phyloP scores from a whole-genome alignment of 2,329 filamentous ascomycete species.

The Talaromyces sp. region DNA sequence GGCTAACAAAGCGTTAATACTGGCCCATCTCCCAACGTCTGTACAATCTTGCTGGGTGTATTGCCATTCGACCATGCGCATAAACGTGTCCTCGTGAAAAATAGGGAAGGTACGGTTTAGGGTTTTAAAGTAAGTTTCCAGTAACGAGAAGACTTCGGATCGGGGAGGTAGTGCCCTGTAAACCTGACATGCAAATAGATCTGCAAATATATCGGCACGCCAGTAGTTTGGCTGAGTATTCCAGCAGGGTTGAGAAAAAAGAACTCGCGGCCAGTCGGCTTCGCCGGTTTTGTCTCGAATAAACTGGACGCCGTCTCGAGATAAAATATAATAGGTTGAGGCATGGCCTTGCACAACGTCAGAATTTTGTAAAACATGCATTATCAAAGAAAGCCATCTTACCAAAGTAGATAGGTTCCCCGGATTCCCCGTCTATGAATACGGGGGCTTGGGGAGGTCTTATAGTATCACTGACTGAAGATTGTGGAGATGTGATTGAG shows the following conservation, averaged over 20 bases:
- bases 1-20: slow-evolving; percentile 81
- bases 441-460: not conserved
- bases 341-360: slow-evolving; percentile 61
- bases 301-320: slow-evolving; percentile 92
- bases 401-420: slow-evolving; percentile 89
- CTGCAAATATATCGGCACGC: slow-evolving; percentile 93
- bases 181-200: slow-evolving; percentile 76
- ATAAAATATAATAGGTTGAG: slow-evolving; percentile 94
- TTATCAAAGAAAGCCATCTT: slow-evolving; percentile 21
- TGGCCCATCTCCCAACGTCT: slow-evolving; percentile 94
- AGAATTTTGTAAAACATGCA: slow-evolving; percentile 16
- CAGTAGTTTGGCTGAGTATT: slow-evolving; percentile 85
- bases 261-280: slow-evolving; percentile 79
- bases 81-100: slow-evolving; percentile 92
- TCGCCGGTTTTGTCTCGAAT: slow-evolving; percentile 96
- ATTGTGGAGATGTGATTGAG: slow-evolving; percentile 1
- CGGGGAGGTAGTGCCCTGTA: slow-evolving; percentile 78
- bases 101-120: slow-evolving; percentile 97
- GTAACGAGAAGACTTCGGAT: slow-evolving; percentile 74
- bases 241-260: slow-evolving; percentile 63
- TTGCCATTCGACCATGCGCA: slow-evolving; percentile 89
- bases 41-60: slow-evolving; percentile 88
- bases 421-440: slow-evolving; percentile 54
- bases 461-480: not conserved
- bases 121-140: slow-evolving; percentile 90